Evolutionary conservation across 352 stramenopile genomes (phyloP).

Genomic region (Phytophthora idaei): DNA sequence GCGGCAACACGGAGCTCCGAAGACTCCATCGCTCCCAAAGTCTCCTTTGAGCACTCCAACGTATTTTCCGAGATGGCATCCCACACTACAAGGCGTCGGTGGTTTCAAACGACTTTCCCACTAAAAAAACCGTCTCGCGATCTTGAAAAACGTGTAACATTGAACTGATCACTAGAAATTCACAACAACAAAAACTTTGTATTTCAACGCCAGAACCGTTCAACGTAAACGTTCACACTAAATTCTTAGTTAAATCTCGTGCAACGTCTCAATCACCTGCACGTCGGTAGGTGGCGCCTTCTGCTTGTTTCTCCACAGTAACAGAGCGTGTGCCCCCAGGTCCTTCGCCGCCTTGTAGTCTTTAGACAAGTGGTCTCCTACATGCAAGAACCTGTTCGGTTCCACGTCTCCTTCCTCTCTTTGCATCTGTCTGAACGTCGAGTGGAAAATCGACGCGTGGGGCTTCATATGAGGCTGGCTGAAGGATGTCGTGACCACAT

Average conservation of each 20-base stretch:
- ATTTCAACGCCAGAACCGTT: neutral
- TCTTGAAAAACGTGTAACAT: neutral
- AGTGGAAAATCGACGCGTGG: constrained; percentile 56
- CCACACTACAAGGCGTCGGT: constrained; percentile 6
- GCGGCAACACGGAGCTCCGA: neutral
- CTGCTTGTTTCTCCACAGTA: constrained; percentile 39
- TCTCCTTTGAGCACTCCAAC: neutral
- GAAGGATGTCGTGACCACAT: constrained; percentile 71
- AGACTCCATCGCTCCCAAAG: constrained; percentile 8
- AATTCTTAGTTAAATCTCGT: constrained; percentile 19
- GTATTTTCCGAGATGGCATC: constrained; percentile 7
- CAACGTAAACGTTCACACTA: constrained; percentile 3
- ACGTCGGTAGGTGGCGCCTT: constrained; percentile 8
- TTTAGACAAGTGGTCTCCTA: constrained; percentile 60
- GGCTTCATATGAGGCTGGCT: constrained; percentile 55
- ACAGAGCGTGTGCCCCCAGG: constrained; percentile 44
- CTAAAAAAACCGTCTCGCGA: constrained; percentile 1
- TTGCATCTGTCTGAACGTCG: constrained; percentile 48
- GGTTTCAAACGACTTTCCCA: constrained; percentile 18
- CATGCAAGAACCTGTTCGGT: constrained; percentile 48
- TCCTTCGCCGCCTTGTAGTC: constrained; percentile 59
- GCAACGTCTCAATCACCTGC: constrained; percentile 38
- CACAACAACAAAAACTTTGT: neutral
- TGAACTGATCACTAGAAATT: constrained; percentile 1
- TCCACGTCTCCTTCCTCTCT: constrained; percentile 3